Percentiles rank a stretch among this genome's conserved stretches.
These are phyloP conservation scores for Taphrina wiesneri DNA, from an alignment of 1,139 yeast genomes.

Conservation along the genomic window DNA sequence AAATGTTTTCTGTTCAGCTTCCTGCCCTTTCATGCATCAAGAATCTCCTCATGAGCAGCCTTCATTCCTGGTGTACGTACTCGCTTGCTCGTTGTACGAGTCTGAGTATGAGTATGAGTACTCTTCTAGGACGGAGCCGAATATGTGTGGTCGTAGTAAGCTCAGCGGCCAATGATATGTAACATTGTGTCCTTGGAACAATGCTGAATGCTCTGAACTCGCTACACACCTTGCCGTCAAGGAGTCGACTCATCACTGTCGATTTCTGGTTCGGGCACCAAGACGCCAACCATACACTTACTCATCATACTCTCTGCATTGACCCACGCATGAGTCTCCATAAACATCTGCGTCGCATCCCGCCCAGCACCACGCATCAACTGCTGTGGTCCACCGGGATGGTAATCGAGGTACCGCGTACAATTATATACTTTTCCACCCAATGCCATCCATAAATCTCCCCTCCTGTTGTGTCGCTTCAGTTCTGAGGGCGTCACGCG, in stretches of 20 bases:
- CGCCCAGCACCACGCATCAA: constrained; percentile 77
- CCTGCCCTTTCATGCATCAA: no score
- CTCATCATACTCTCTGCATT: constrained; percentile 80
- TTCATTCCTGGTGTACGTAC: no score
- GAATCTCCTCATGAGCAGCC: no score
- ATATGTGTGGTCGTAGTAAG: no score
- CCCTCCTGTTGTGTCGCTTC: constrained; percentile 55
- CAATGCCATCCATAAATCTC: constrained; percentile 85
- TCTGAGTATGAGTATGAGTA: no score
- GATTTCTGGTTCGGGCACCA: constrained; percentile 34
- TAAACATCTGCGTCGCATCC: constrained; percentile 79
- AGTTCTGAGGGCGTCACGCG: constrained; percentile 63
- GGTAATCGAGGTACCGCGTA: constrained; percentile 77
- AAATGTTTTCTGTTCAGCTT: no score
- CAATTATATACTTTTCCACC: constrained; percentile 81
- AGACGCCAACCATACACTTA: constrained; percentile 68
- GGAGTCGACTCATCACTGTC: constrained; percentile 12
- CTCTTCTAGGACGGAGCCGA: no score
- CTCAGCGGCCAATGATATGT: no score
- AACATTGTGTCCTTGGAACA: no score
- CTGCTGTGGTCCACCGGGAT: constrained; percentile 89
- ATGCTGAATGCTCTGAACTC: no score
- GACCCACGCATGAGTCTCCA: constrained; percentile 43
- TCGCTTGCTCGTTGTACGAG: no score
- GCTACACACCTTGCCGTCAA: not conserved